Evolutionary conservation across 805 yeast species (phyloP).

Genomic region (Ogataea sp.): DNA sequence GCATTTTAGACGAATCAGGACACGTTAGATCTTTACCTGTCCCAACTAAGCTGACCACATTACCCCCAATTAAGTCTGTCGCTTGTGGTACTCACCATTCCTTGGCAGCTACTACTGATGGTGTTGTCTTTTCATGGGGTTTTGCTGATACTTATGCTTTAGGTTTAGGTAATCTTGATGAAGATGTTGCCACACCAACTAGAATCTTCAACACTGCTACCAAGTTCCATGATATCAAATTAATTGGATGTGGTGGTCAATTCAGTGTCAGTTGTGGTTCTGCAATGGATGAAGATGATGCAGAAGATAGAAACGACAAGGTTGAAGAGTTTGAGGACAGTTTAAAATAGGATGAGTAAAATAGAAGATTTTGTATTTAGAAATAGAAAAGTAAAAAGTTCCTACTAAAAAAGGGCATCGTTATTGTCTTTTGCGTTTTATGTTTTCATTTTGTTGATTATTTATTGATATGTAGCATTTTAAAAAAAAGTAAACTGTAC

Average conservation of each 20-base stretch:
- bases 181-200: slow-evolving; percentile 81
- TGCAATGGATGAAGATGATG: slow-evolving; percentile 43
- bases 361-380: background rate
- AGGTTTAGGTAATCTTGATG: slow-evolving; percentile 82
- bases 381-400: background rate
- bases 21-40: slow-evolving; percentile 78
- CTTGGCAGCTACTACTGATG: slow-evolving; percentile 75
- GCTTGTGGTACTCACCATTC: slow-evolving; percentile 93
- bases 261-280: slow-evolving; percentile 85
- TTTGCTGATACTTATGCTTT: slow-evolving; percentile 95
- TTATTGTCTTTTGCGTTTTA: background rate
- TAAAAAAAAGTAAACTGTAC: too few relatives aligned
- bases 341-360: slow-evolving; percentile 2
- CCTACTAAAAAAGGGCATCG: background rate
- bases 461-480: slow-evolving; percentile 1
- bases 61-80: slow-evolving; percentile 50
- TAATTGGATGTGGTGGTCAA: slow-evolving; percentile 95
- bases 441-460: background rate
- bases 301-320: slow-evolving; percentile 41
- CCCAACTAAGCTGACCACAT: slow-evolving; percentile 59
- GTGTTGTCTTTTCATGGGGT: slow-evolving; percentile 93
- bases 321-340: slow-evolving; percentile 42
- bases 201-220: slow-evolving; percentile 93
- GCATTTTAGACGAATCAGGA: slow-evolving; percentile 73
- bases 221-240: slow-evolving; percentile 57